Evolutionary conservation across 2,329 filamentous ascomycete genomes (phyloP).

Genomic region (Diaporthe humulicola): DNA sequence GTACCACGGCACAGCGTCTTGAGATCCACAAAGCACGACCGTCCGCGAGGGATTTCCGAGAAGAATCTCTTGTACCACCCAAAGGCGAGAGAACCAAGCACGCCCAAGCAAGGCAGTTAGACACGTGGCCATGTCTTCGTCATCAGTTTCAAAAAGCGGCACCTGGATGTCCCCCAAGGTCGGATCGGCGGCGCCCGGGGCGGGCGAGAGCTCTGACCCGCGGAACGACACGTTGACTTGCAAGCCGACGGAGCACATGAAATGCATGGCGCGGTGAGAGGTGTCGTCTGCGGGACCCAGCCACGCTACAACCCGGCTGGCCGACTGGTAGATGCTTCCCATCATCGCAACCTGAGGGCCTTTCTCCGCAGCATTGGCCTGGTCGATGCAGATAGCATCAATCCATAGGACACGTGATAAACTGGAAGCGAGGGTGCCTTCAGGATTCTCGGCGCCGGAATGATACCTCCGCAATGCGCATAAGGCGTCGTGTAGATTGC

Average conservation of each 20-base stretch:
- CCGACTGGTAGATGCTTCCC: slow-evolving; percentile 17
- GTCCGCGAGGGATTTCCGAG: neutral
- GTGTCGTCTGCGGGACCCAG: slow-evolving; percentile 19
- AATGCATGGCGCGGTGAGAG: slow-evolving; percentile 5
- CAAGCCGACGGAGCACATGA: neutral
- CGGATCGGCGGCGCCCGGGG: neutral
- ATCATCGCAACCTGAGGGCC: slow-evolving; percentile 30
- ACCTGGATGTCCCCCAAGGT: slow-evolving; percentile 2
- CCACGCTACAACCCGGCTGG: slow-evolving; percentile 28
- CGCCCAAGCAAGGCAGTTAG: neutral
- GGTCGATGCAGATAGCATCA: slow-evolving; percentile 35
- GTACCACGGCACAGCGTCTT: slow-evolving; percentile 7
- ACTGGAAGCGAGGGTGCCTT: neutral
- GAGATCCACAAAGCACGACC: neutral
- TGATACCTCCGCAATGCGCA: neutral
- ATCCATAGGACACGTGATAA: slow-evolving; percentile 22
- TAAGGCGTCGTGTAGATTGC: neutral
- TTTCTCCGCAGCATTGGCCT: slow-evolving; percentile 21
- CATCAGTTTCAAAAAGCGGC: neutral
- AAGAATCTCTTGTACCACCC: slow-evolving; percentile 13
- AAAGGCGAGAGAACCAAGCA: slow-evolving; percentile 8
- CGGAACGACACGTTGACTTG: slow-evolving; percentile 8
- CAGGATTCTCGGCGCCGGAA: neutral
- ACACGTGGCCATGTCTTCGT: neutral
- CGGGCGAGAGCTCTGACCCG: slow-evolving; percentile 8